phyloP scores from a whole-genome alignment of 768 basidiomycete genomes.

The Melanogaster broomeanus region DNA sequence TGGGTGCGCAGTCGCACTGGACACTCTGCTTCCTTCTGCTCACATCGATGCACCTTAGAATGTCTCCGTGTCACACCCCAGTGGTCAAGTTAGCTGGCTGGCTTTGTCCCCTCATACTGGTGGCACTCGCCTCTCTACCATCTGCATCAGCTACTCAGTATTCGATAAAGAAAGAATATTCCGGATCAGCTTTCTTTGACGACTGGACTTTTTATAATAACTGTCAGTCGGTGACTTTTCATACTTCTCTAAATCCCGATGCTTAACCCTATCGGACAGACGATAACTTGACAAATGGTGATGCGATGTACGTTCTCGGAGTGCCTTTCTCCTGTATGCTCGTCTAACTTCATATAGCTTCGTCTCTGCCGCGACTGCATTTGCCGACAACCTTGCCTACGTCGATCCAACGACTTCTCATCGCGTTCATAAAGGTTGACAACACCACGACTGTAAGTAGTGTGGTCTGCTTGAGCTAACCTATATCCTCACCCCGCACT shows the following conservation, averaged over 20 bases:
- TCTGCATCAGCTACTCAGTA: slow-evolving; percentile 40
- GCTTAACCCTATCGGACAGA: slow-evolving; percentile 33
- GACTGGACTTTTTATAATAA: slow-evolving; percentile 66
- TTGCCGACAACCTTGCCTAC: slow-evolving; percentile 54
- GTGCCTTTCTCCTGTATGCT: background rate
- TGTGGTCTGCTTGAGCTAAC: background rate
- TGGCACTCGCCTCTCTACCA: slow-evolving; percentile 9
- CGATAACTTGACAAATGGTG: slow-evolving; percentile 72
- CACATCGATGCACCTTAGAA: slow-evolving; percentile 3
- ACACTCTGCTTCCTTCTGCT: background rate
- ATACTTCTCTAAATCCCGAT: background rate
- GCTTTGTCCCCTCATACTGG: slow-evolving; percentile 5
- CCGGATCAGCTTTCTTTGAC: slow-evolving; percentile 65
- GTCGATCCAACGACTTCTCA: slow-evolving; percentile 65
- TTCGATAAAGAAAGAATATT: slow-evolving; percentile 54
- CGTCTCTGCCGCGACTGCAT: slow-evolving; percentile 44
- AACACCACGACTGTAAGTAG: slow-evolving; percentile 54
- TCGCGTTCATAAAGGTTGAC: slow-evolving; percentile 77
- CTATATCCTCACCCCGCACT: background rate
- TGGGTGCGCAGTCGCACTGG: background rate
- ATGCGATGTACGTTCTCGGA: slow-evolving; percentile 45
- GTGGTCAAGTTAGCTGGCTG: background rate
- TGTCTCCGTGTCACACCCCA: slow-evolving; percentile 1
- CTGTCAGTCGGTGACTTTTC: slow-evolving; percentile 39
- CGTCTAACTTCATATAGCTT: slow-evolving; percentile 39